Evolutionary conservation across 192 early-diverging fungal species (phyloP).

Genomic region (Lobosporangium transversale): DNA sequence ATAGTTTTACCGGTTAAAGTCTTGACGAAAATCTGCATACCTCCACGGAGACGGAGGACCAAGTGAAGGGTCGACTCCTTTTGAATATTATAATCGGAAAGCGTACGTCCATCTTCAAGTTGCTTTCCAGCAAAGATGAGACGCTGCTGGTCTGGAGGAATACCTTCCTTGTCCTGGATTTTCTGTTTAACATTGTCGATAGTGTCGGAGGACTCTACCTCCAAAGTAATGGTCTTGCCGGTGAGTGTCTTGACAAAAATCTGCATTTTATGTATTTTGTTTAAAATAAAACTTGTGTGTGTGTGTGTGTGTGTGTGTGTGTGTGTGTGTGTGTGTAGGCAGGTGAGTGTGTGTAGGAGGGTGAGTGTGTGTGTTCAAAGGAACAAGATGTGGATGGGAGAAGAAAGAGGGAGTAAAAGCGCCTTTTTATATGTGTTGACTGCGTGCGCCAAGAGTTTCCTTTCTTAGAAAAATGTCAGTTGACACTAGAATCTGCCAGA

Average conservation of each 20-base stretch:
- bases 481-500: slow-evolving; percentile 13
- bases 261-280: slow-evolving; percentile 61
- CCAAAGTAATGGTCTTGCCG: slow-evolving; percentile 80
- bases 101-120: slow-evolving; percentile 78
- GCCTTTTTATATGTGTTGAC: slow-evolving; percentile 5
- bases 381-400: too few relatives aligned
- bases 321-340: background rate
- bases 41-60: slow-evolving; percentile 73
- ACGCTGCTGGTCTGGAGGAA: slow-evolving; percentile 83
- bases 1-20: slow-evolving; percentile 97
- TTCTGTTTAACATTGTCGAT: slow-evolving; percentile 85
- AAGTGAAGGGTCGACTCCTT: slow-evolving; percentile 78
- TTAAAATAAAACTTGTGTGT: background rate
- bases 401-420: background rate
- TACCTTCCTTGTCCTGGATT: slow-evolving; percentile 85
- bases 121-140: slow-evolving; percentile 85
- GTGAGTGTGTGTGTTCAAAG: background rate
- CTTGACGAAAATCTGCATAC: slow-evolving; percentile 81
- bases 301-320: background rate
- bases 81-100: slow-evolving; percentile 81
- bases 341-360: background rate
- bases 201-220: slow-evolving; percentile 81
- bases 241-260: slow-evolving; percentile 85
- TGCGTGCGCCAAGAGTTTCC: slow-evolving; percentile 29
- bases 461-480: too few relatives aligned